Base-by-base conservation (phyloP, 169 alveolate genomes). In the Eimeria acervulina region DNA sequence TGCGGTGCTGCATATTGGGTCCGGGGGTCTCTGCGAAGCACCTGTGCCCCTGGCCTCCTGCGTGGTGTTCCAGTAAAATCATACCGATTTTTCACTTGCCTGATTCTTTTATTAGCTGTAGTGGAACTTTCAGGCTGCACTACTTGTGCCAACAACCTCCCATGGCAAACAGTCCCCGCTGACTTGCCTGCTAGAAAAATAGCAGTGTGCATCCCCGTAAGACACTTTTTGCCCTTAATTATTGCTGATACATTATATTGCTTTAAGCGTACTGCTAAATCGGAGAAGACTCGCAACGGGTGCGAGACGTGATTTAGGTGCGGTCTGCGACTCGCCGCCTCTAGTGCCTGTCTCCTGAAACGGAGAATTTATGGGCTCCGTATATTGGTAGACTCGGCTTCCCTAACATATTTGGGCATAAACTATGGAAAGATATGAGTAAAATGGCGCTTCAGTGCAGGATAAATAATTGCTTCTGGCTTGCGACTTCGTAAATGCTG, bases 291-390 rank as follows among this genome's bases (percentile, higher is more conserved):
- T 36, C 31, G 12, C 23, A 13, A 31, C 15, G 59, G 88, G 66
- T 78, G 88, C 88, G 88, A 78, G 66, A 78, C 63, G 66, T 78
- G 88, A 42, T 40, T 42, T 78, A 78, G 88, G 88, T 78, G 88
- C 88, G n/a, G 36, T 78, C 21, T 21, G 85, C 19, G 38, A 12
- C 88, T 76, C 36, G 40, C n/a, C 44, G 31, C 51, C 1, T 19
- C 83, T 51, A 36, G 17, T 72, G 83, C 17, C 7, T 72, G 83
- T 36, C 52, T 38, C 51, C 52, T 12, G 5, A 33, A 36, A 19
- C 0, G 83, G 47, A 4, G 31, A 17, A 36, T 66, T 1, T 36
- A 72, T 17, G 31, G 31, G 31, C 15, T 33, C 28, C 36, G 15
- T 2, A 72, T 36, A 36, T 36, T 72, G 10, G n/a, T 5, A 17